Evolutionary conservation across 2,329 filamentous ascomycete species (phyloP), one percentile per base, ranked within the genome.

Genomic region (Cladophialophora psammophila): DNA sequence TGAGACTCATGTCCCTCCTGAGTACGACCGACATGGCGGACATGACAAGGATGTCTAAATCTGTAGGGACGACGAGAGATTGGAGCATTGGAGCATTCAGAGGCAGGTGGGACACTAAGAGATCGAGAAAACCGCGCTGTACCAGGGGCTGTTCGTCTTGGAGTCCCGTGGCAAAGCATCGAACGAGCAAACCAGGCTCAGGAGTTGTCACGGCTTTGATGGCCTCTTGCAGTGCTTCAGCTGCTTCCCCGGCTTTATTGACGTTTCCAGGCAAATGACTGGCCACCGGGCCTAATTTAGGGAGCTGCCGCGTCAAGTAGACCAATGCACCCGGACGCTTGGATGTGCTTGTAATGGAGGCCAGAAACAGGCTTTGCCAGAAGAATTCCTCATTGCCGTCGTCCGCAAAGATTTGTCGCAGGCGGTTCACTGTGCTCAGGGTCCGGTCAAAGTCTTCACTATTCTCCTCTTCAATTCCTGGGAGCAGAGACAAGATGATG

Each of bases 341-440:
- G 68, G 90, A 93, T 50, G 92, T 87, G 74, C 94, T 94, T 0
- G 95, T 97, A 67, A 99, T 95, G 18, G 92, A 91, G 9, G 94
- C 93, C 18, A 99, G 82, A 75, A 99, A 98, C 76, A 99, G 91
- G 77, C 93, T 97, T 80, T 99, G 95, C 95, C 95, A 99, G 78
- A 98, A 99, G 78, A 95, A 97, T 71, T 92, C 91, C 71, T 94
- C 92, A 9, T 89, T 88, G 8, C 85, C 85, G 54, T 82, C 73
- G 34, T 88, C 81, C 65, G 89, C 84, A 73, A 93, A 86, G 56
- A 87, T 85, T 66, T 85, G 80, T 74, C 94, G 93, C 76, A 98
- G 88, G 64, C 86, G 88, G 73, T 95, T 90, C 55, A 98, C 77
- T 9, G 97, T 87, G 65, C 86, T 87, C 64, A 97, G 78, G 1